Evolutionary conservation across 2,329 filamentous ascomycete genomes (phyloP).

Genomic region (Diaporthe citriasiana): DNA sequence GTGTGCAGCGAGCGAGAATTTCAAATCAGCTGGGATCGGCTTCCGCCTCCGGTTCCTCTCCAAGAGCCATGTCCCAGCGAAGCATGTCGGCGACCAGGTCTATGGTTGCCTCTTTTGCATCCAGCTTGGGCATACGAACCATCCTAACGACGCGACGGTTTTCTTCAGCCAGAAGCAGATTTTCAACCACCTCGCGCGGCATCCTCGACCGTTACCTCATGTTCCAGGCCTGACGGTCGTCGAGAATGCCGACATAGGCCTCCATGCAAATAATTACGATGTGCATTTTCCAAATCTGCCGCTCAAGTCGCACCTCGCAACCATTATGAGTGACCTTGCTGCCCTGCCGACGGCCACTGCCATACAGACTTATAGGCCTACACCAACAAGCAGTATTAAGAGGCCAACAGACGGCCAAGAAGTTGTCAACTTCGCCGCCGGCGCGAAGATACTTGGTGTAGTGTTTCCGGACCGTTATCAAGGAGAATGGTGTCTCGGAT

Average conservation of each 20-base stretch:
- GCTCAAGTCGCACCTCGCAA: slow-evolving; percentile 57
- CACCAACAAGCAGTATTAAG: slow-evolving; percentile 17
- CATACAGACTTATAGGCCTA: slow-evolving; percentile 53
- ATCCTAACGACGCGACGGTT: slow-evolving; percentile 69
- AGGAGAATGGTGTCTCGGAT: slow-evolving; percentile 70
- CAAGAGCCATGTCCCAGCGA: slow-evolving; percentile 67
- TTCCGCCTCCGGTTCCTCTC: slow-evolving; percentile 69
- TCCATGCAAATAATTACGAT: slow-evolving; percentile 65
- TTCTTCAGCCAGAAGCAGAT: slow-evolving; percentile 68
- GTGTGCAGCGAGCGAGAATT: slow-evolving; percentile 60
- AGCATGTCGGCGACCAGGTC: slow-evolving; percentile 64
- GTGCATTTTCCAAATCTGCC: slow-evolving; percentile 62
- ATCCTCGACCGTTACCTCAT: slow-evolving; percentile 66
- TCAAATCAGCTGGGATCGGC: slow-evolving; percentile 59
- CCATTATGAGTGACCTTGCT: slow-evolving; percentile 57
- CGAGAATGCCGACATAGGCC: slow-evolving; percentile 58
- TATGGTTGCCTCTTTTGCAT: slow-evolving; percentile 71
- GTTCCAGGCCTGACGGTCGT: slow-evolving; percentile 65
- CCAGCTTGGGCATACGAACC: slow-evolving; percentile 61
- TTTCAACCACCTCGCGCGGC: slow-evolving; percentile 66
- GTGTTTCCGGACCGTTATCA: slow-evolving; percentile 65
- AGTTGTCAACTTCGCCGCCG: slow-evolving; percentile 52
- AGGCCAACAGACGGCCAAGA: slow-evolving; percentile 27
- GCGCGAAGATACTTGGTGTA: slow-evolving; percentile 64
- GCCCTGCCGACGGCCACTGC: slow-evolving; percentile 61